phyloP scores from a whole-genome alignment of 495 filamentous ascomycete species.

The Penicillium ochrochloron region DNA sequence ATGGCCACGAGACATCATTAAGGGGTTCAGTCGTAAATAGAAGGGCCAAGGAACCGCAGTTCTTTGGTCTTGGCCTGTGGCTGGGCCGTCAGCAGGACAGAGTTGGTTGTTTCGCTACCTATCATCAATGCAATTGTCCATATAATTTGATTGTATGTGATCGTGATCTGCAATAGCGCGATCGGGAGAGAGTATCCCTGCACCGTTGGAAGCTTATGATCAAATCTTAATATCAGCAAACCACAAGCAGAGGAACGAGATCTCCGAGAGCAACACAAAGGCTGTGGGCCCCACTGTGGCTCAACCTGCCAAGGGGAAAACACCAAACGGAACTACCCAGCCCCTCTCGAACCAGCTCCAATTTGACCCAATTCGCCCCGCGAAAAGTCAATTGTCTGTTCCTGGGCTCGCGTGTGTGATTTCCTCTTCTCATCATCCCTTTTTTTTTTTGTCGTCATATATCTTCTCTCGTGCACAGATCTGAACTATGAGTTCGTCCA shows the following conservation, averaged over 20 bases:
- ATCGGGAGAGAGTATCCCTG: background rate
- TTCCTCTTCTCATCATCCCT: background rate
- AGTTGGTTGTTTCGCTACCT: background rate
- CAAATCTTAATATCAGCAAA: background rate
- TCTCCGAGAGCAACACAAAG: background rate
- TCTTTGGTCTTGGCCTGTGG: background rate
- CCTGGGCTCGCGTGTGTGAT: background rate
- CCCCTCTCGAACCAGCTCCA: background rate
- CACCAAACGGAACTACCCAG: background rate
- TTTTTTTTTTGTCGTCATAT: background rate
- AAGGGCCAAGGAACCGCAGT: background rate
- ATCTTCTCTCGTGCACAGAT: background rate
- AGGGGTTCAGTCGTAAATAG: background rate
- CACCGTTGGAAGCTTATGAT: background rate
- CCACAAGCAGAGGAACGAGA: background rate
- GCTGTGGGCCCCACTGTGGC: background rate
- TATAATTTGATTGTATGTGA: background rate
- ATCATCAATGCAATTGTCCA: background rate
- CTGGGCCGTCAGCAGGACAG: background rate
- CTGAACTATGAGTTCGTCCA: slow-evolving; percentile 27
- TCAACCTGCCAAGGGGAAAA: background rate
- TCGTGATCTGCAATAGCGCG: background rate
- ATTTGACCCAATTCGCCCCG: background rate
- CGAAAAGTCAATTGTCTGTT: background rate
- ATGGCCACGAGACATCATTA: background rate